phyloP scores from a whole-genome alignment of 2,329 filamentous ascomycete genomes.

The Fusarium chlamydosporum region DNA sequence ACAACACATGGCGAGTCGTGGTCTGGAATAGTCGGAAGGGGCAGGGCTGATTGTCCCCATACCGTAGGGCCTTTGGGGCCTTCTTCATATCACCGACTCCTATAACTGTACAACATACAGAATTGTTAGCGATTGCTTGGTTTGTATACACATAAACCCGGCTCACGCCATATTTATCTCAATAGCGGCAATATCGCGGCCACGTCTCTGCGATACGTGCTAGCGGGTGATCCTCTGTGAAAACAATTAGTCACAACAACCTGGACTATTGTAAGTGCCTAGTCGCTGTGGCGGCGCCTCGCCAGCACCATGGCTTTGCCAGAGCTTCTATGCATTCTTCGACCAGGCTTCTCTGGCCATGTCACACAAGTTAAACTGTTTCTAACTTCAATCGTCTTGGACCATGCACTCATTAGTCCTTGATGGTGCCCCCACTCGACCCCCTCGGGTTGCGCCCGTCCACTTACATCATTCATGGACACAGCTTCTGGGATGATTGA shows the following conservation, averaged over 20 bases:
- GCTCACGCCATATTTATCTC: conserved; percentile 47
- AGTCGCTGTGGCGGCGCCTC: conserved; percentile 35
- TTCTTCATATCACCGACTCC: conserved; percentile 20
- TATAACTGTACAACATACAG: conserved; percentile 24
- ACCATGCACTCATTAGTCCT: conserved; percentile 29
- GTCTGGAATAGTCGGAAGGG: conserved; percentile 23
- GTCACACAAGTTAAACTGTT: conserved; percentile 31
- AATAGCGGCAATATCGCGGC: conserved; percentile 38
- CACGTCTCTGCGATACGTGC: conserved; percentile 1
- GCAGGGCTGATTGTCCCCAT: conserved; percentile 35
- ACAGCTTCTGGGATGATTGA: conserved; percentile 35
- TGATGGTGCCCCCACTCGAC: conserved; percentile 44
- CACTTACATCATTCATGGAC: conserved; percentile 51
- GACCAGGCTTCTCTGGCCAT: conserved; percentile 42
- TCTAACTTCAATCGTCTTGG: conserved; percentile 24
- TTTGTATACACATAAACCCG: conserved; percentile 34
- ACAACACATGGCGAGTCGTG: conserved; percentile 35
- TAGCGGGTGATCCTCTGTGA: conserved; percentile 24
- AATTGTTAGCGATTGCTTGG: conserved; percentile 17
- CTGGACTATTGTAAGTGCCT: conserved; percentile 27
- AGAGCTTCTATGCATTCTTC: conserved; percentile 51
- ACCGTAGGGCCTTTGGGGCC: conserved; percentile 16
- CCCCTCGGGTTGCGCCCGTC: conserved; percentile 44
- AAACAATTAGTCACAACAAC: conserved; percentile 22
- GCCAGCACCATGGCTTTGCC: conserved; percentile 25